Conservation (phyloP, 345 rosid species). For the Geranium rotundifolium region DNA sequence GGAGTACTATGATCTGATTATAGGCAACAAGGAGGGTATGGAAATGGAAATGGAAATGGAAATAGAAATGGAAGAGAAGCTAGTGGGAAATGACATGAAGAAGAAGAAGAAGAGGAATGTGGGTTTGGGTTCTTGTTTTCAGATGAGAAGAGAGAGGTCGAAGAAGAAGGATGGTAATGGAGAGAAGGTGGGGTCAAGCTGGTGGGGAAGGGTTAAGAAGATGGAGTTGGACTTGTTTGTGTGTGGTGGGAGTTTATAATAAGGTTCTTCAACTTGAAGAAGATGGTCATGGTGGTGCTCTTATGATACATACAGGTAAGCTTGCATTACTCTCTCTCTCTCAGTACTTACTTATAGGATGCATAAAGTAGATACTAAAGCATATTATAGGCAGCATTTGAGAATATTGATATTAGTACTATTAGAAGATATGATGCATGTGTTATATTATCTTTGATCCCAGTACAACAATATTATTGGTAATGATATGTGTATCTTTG, state of each 20-base stretch:
- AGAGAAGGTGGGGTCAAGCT: constrained; percentile 3
- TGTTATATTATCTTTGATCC: no score
- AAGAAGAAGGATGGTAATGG: neutral
- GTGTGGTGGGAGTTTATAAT: constrained; percentile 10
- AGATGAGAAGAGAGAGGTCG: constrained; percentile 10
- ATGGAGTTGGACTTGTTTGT: constrained; percentile 24
- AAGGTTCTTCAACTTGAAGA: neutral
- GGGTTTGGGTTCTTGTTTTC: constrained; percentile 13
- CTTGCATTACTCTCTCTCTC: no score
- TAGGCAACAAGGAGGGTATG: neutral
- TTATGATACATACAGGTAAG: no score
- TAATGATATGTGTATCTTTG: no score
- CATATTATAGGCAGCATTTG: no score
- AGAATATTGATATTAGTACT: no score
- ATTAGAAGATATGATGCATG: no score
- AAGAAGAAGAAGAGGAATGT: neutral
- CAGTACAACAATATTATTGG: no score
- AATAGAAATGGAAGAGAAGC: neutral
- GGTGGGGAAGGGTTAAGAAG: constrained; percentile 34
- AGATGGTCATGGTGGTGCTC: no score
- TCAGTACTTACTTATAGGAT: no score
- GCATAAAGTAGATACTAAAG: no score
- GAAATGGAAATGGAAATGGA: no score
- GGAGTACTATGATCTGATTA: constrained; percentile 23
- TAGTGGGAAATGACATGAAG: neutral